Base-by-base conservation (phyloP, 1,284 basidiomycete species). In the Coniferiporia sulphurascens region DNA sequence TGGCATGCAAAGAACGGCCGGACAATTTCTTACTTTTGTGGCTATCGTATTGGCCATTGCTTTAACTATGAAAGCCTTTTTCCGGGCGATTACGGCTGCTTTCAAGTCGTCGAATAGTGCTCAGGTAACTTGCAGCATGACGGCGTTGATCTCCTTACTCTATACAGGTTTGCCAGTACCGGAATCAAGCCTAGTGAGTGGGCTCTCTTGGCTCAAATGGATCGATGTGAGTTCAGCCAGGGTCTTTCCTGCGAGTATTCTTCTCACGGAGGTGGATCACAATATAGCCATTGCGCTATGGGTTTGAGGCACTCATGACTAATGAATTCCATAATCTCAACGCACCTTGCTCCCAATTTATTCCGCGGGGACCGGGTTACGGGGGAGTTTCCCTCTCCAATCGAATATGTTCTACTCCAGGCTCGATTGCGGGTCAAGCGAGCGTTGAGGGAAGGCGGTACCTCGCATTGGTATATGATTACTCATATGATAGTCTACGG, bases 401-500 rank as follows among this genome's bases (percentile, higher is more conserved):
- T 64, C 82, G 83, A 68, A 85, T 83, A 7, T 89, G 87, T 66
- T 75, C 82, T 9, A 79, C 78, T 0, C 76, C 86, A 17, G 84
- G 85, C 12, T 75, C 82, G 0, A 61, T 76, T 15, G 62, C 80
- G 0, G 84, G 83, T 0, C 72, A 77, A 61, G 60, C 64, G 8
- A 71, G 65, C 12, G 84, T 86, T 19, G 67, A 75, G 46, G 84
- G 84, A 0, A 74, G 78, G 27, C 66, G 67, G 12, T 91, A 86
- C 70, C 71, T 92, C 41, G 64, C 63, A 15, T 69, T 83, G 0
- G 81, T 84, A 0, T 95, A 80, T 69, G 76, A 73, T 0, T 95
- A 91, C 71, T 68, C 73, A 17, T 80, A 80, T 60, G 70, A 69
- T 22, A 74, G 93, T 67, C 69, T 87, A 7, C 93, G 91, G 91